These are phyloP conservation scores for Cenococcum geophilum DNA, from an alignment of 495 filamentous ascomycete species.

Conservation along the genomic window DNA sequence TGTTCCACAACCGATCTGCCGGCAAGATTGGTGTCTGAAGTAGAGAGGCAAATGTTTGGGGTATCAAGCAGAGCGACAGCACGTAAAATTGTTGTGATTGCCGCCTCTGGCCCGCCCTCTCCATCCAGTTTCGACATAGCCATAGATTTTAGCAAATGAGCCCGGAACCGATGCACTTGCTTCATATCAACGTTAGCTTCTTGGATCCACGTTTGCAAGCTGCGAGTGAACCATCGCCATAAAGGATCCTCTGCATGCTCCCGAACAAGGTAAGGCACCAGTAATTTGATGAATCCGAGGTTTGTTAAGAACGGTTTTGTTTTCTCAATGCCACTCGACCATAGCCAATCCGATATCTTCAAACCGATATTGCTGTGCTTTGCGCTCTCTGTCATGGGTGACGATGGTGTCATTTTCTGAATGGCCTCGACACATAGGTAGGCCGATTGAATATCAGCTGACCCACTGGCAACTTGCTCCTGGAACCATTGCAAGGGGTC, in stretches of 20 bases:
- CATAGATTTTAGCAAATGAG: constrained; percentile 6
- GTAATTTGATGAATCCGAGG: background rate
- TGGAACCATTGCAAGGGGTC: constrained; percentile 25
- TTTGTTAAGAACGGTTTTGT: constrained; percentile 11
- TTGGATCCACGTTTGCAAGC: background rate
- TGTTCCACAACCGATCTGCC: constrained; percentile 8
- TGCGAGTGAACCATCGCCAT: constrained; percentile 21
- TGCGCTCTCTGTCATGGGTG: background rate
- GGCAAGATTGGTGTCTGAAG: background rate
- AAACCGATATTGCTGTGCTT: constrained; percentile 3
- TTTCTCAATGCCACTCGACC: constrained; percentile 17
- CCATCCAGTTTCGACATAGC: background rate
- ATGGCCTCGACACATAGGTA: background rate
- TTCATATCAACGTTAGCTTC: constrained; percentile 5
- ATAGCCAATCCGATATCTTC: constrained; percentile 19
- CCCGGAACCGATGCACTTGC: constrained; percentile 5
- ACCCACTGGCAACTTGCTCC: constrained; percentile 16
- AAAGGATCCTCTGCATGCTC: constrained; percentile 9
- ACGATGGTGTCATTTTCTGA: background rate
- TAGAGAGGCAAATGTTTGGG: background rate
- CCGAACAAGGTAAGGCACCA: constrained; percentile 7
- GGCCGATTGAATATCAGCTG: background rate
- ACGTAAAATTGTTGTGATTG: constrained; percentile 12
- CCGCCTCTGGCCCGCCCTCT: background rate
- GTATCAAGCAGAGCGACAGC: background rate